A percentile compares a stretch with the other conserved stretches of the same genome.
These are phyloP conservation scores for Umbelopsis sp. DNA, from an alignment of 192 early-diverging fungal species.

Conservation along the genomic window DNA sequence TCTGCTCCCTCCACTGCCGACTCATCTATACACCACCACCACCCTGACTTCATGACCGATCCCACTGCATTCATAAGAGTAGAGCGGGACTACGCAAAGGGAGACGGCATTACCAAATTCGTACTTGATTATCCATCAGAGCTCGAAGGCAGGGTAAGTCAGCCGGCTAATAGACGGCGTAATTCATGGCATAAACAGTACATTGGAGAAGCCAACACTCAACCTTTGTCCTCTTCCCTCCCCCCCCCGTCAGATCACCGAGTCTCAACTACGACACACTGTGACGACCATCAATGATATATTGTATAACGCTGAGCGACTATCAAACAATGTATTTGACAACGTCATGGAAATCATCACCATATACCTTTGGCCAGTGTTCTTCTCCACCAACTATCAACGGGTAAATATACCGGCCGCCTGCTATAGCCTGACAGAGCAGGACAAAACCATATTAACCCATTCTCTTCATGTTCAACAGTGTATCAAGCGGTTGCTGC, in stretches of 20 bases:
- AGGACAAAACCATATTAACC: too few species aligned
- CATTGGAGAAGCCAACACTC: neutral
- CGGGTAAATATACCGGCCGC: constrained; percentile 17
- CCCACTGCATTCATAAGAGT: constrained; percentile 31
- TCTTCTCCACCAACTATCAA: constrained; percentile 38
- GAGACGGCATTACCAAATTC: constrained; percentile 45
- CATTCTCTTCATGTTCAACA: neutral
- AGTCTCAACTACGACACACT: constrained; percentile 34
- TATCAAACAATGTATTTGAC: constrained; percentile 35
- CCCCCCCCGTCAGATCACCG: constrained; percentile 24
- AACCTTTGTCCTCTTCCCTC: neutral
- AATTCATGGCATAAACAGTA: too few species aligned
- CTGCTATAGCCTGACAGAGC: too few species aligned
- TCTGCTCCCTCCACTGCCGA: constrained; percentile 1
- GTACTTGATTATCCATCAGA: constrained; percentile 29
- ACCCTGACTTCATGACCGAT: neutral
- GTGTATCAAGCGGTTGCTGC: constrained; percentile 28
- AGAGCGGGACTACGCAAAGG: constrained; percentile 41
- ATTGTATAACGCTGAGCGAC: constrained; percentile 33
- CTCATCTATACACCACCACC: constrained; percentile 12
- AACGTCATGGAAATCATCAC: constrained; percentile 42
- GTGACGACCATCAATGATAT: constrained; percentile 36
- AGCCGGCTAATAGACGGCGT: neutral
- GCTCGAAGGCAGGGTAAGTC: constrained; percentile 33
- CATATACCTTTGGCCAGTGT: constrained; percentile 40